Conservation (phyloP, 108 stramenopile species). For the Fragilaria crotonensis region DNA sequence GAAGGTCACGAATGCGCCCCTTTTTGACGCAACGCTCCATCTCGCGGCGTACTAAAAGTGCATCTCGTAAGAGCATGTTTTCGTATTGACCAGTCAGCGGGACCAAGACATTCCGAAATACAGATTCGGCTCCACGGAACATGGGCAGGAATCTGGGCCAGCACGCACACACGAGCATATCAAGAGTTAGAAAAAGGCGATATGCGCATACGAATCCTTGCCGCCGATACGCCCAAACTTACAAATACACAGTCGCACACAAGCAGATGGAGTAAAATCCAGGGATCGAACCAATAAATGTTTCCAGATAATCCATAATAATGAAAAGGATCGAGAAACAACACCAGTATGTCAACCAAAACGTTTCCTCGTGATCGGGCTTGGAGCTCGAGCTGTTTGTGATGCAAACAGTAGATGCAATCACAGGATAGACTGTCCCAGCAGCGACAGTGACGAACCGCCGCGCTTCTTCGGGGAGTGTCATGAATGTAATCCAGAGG, state of each 20-base stretch:
- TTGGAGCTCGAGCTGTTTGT: too few species aligned
- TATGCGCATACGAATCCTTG: too few species aligned
- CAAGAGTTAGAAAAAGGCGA: background rate
- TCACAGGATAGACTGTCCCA: conserved; percentile 42
- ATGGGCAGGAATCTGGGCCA: conserved; percentile 41
- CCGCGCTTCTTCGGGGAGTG: conserved; percentile 22
- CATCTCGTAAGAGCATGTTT: conserved; percentile 36
- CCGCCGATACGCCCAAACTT: too few species aligned
- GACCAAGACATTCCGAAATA: conserved; percentile 38
- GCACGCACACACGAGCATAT: background rate
- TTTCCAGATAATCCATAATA: conserved; percentile 41
- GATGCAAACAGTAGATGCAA: conserved; percentile 26
- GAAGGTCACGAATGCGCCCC: too few species aligned
- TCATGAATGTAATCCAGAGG: conserved; percentile 40
- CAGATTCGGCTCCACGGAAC: conserved; percentile 33
- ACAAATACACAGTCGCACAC: conserved; percentile 29
- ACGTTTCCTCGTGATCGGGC: conserved; percentile 22
- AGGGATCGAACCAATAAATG: conserved; percentile 32
- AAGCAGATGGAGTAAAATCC: conserved; percentile 41
- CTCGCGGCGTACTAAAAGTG: background rate
- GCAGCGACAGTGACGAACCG: conserved; percentile 28
- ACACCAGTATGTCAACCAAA: conserved; percentile 49
- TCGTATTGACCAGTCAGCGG: conserved; percentile 40
- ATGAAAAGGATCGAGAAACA: conserved; percentile 34
- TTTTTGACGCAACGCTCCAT: too few species aligned